A percentile compares a stretch with the other conserved stretches of the same genome.
These are phyloP conservation scores for Colletotrichum ledebouriae DNA, from an alignment of 2,329 filamentous ascomycete genomes.

Conservation along the genomic window DNA sequence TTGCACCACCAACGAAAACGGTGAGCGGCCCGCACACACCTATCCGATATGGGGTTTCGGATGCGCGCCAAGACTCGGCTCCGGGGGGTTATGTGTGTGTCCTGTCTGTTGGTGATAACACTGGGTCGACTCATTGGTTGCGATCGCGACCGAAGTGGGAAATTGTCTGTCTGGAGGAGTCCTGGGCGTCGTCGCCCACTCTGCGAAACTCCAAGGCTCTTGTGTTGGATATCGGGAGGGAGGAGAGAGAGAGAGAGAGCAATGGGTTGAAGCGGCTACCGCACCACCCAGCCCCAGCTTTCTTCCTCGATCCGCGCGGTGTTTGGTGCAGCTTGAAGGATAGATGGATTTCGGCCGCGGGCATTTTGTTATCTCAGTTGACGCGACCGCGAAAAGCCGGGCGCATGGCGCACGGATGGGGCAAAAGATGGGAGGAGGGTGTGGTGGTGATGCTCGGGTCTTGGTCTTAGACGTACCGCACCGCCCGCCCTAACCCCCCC, in stretches of 20 bases:
- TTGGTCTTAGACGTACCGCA: not conserved
- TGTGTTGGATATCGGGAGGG: no score
- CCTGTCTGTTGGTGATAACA: constrained; percentile 21
- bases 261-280: no score
- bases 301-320: not conserved
- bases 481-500: no score
- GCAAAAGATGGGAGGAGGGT: constrained; percentile 20
- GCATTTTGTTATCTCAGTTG: constrained; percentile 18
- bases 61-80: constrained; percentile 28
- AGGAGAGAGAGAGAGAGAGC: no score
- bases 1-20: not conserved
- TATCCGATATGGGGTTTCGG: constrained; percentile 34
- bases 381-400: constrained; percentile 33
- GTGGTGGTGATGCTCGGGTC: constrained; percentile 12
- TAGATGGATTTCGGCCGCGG: not conserved
- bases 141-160: not conserved
- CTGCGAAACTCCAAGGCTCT: no score
- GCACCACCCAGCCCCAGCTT: no score
- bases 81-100: not conserved
- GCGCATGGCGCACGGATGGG: constrained; percentile 18
- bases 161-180: no score
- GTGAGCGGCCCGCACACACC: constrained; percentile 34
- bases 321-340: not conserved
- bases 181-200: no score
- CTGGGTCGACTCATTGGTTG: constrained; percentile 15